Evolutionary conservation across 345 rosid species (phyloP).

Genomic region (Psidium guajava): DNA sequence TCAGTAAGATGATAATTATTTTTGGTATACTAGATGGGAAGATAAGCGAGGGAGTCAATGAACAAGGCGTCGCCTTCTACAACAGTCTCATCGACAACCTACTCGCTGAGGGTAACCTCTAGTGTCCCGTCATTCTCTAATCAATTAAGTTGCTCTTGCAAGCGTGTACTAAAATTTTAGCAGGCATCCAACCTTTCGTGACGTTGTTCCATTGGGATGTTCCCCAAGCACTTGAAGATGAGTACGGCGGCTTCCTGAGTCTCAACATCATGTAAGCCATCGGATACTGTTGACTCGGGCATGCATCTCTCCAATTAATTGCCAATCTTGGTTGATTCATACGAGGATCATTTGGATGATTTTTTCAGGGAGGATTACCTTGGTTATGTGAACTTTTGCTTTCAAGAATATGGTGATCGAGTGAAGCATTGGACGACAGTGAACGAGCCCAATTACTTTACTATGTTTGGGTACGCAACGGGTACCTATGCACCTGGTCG

Average conservation of each 20-base stretch:
- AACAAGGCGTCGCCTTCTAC: slow-evolving; percentile 35
- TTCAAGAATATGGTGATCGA: slow-evolving; percentile 12
- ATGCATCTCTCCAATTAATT: background rate
- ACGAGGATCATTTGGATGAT: background rate
- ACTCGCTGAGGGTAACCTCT: slow-evolving; percentile 19
- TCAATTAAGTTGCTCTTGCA: background rate
- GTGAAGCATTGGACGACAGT: slow-evolving; percentile 13
- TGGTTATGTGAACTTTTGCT: slow-evolving; percentile 9
- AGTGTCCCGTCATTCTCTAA: background rate
- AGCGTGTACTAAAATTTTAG: background rate
- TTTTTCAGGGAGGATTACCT: slow-evolving; percentile 8
- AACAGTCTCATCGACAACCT: slow-evolving; percentile 40
- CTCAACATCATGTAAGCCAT: slow-evolving; percentile 15
- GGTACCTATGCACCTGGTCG: slow-evolving; percentile 8
- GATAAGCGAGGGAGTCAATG: slow-evolving; percentile 33
- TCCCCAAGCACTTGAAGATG: slow-evolving; percentile 21
- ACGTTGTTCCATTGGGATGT: slow-evolving; percentile 22
- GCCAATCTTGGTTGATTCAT: background rate
- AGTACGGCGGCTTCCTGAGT: slow-evolving; percentile 18
- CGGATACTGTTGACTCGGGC: background rate
- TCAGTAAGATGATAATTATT: background rate
- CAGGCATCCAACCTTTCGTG: slow-evolving; percentile 20
- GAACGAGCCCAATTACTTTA: slow-evolving; percentile 6
- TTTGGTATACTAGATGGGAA: slow-evolving; percentile 24
- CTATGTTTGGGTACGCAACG: background rate